phyloP scores from a whole-genome alignment of 257 asterid species.

The Salvia miltiorrhiza region DNA sequence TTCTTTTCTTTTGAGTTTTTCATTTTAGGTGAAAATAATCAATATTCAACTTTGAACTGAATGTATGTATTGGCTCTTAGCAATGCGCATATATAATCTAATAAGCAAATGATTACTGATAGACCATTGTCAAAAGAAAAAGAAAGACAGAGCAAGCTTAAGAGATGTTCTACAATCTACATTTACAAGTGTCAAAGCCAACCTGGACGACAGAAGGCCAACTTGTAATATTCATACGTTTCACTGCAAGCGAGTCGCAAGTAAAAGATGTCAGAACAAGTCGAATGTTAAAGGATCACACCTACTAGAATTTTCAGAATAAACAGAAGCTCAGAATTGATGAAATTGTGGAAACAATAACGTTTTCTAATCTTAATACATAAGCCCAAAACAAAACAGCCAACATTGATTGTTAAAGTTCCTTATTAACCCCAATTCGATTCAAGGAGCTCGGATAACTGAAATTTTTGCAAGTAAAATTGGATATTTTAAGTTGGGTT shows the following conservation, averaged over 20 bases:
- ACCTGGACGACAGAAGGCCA: constrained; percentile 96
- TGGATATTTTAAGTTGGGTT: neutral
- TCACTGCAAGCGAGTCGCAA: constrained; percentile 71
- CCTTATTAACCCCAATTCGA: neutral
- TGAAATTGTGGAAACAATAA: constrained; percentile 1
- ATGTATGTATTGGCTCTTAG: neutral
- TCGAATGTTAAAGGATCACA: constrained; percentile 12
- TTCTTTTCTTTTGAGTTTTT: neutral
- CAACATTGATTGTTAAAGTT: neutral
- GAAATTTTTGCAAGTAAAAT: neutral
- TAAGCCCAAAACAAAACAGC: neutral
- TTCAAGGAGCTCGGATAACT: neutral
- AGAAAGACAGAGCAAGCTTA: neutral
- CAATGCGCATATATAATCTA: neutral
- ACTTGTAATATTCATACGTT: constrained; percentile 76
- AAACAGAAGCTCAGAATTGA: neutral
- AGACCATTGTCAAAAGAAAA: neutral
- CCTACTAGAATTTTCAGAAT: neutral
- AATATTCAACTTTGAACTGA: neutral
- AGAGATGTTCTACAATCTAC: constrained; percentile 10
- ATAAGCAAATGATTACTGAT: neutral
- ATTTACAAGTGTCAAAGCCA: constrained; percentile 32
- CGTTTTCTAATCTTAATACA: neutral
- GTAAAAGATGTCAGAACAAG: constrained; percentile 28
- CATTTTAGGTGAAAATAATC: neutral